Percentiles rank a stretch among this genome's conserved stretches.
Evolutionary conservation across 306 rosid genomes (phyloP).

Genomic region (Pyrus bretschneideri): DNA sequence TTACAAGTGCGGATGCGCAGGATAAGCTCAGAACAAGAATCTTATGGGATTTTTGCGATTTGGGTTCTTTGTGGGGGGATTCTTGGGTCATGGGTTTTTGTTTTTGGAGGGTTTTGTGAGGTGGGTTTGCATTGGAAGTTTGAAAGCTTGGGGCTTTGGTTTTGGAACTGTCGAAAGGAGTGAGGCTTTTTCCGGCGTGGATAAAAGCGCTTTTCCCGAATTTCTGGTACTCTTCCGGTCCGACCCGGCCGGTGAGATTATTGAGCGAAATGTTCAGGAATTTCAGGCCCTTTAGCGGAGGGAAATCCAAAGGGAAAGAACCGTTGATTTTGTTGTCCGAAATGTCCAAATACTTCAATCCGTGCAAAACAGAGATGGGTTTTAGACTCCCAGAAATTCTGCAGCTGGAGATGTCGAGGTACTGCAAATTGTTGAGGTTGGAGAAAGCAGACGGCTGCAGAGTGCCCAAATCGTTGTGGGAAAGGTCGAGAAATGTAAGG

Average conservation of each 20-base stretch:
- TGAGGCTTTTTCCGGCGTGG: conserved; percentile 41
- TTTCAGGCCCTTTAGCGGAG: conserved; percentile 36
- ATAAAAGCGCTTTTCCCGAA: conserved; percentile 60
- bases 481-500: conserved; percentile 57
- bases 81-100: conserved; percentile 5
- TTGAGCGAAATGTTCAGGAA: conserved; percentile 68
- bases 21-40: conserved; percentile 23
- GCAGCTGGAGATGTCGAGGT: conserved; percentile 64
- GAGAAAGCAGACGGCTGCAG: conserved; percentile 48
- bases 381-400: conserved; percentile 45
- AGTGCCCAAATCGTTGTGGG: conserved; percentile 35
- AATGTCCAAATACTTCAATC: conserved; percentile 51
- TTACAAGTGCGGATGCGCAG: conserved; percentile 22
- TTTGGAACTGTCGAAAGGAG: conserved; percentile 22
- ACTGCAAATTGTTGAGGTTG: conserved; percentile 34
- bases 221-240: conserved; percentile 14
- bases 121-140: neutral
- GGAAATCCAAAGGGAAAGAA: conserved; percentile 77
- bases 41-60: conserved; percentile 16
- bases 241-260: conserved; percentile 33
- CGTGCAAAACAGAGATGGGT: conserved; percentile 43
- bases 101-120: conserved; percentile 1
- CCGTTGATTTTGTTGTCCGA: conserved; percentile 64
- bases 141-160: conserved; percentile 14
- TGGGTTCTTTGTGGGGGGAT: conserved; percentile 16